Base-by-base conservation (phyloP, 2,329 filamentous ascomycete species). In the Aspergillus pseudotamarii region DNA sequence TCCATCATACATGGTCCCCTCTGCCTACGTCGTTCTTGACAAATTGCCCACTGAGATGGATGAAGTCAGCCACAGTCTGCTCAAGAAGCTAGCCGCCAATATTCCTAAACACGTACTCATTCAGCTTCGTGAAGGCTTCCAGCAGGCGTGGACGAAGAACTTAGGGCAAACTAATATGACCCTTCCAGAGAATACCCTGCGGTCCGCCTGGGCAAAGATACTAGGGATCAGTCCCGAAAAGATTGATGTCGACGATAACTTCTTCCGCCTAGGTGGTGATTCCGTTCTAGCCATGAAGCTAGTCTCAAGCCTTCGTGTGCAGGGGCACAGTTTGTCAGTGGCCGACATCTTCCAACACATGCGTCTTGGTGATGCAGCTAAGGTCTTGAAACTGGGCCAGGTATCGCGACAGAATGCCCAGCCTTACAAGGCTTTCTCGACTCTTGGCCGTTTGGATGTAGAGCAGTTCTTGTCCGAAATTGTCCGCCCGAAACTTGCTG, bases 221-320 rank as follows among this genome's bases (percentile, higher is more conserved):
- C 68, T 76, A 19, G 59, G 67, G 16, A 51, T 75, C 5, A 38
- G n/a, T 2, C 54, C 61, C 0, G 70, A 83, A 3, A 76, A 82
- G 1, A 85, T 88, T 21, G 79, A 83, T 1, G 74, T 83, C 1
- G 82, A 86, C 12, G 83, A 88, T 68, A 86, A 84, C 74, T 88
- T 89, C 75, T 88, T 89, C 79, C 80, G 82, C 3, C 80, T 88
- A 0, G 86, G 86, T 1, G 86, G 86, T 23, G 86, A 88, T 73
- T 88, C 86, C 0, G 85, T 88, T 30, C 75, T 81, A 1, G 86
- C 86, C 2, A 89, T 89, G 85, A 82, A 80, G 51, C 70, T 86
- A 1, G 82, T 85, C 0, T 80, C 84, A 12, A 74, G 71, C 48
- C 76, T 81, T 9, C 78, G 83, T 53, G 70, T 73, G 0, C 74